Evolutionary conservation across 108 stramenopile species (phyloP), one percentile per base, ranked within the genome.

Genomic region (Ochromonas danica): DNA sequence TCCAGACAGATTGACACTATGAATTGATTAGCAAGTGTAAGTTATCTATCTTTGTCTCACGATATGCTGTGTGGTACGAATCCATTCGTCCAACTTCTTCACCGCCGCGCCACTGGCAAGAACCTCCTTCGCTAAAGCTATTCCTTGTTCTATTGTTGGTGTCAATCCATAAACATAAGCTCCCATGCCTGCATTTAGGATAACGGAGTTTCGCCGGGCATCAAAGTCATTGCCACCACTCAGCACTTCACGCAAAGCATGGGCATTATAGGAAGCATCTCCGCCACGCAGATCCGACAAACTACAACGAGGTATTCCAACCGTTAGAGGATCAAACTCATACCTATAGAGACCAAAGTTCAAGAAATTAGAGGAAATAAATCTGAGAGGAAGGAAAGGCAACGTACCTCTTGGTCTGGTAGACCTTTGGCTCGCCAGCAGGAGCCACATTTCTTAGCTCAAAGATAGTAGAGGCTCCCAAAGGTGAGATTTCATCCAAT

Each of bases 401-500:
- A n/a, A 51, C 22, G 6, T 51, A 51, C 17, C 72, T 80, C 27
- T 78, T 84, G 60, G 86, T 90, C 79, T 91, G 89, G 82, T 97
- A 95, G 0, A 81, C 78, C 75, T 87, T 89, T 30, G 88, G 79
- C 51, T 89, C 87, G 14, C 93, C 94, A 30, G 22, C 61, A 33
- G 72, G 63, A 28, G 87, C 84, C 45, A 61, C 33, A 80, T 81
- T 84, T 43, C 27, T 57, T 38, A 93, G 87, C 88, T 96, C 96
- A 25, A 96, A 77, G 78, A 96, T 89, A 39, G 88, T 91, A 1
- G 94, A 93, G 6, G 94, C 93, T 30, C 96, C 98, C 61, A 99
- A 65, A 3, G 98, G 96, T 80, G 92, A 91, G 60, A 99, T 96
- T 86, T 99, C 98, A 88, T 99, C 98, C 80, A 99, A 87, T 0